These are phyloP conservation scores for Dipteronia dyeriana DNA, from an alignment of 345 rosid species.

Conservation along the genomic window DNA sequence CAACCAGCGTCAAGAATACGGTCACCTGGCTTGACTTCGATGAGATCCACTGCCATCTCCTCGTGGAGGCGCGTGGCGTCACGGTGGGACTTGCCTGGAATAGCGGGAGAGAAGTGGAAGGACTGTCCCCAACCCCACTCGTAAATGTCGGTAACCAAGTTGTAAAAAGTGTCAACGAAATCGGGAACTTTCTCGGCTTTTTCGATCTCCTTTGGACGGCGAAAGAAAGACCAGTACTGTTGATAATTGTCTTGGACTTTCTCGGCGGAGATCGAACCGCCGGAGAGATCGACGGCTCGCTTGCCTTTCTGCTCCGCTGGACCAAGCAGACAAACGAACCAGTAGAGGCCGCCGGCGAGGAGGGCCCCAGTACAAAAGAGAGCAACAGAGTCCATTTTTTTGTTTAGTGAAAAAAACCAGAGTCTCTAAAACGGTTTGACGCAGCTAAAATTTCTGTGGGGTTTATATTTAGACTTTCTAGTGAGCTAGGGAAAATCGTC, in stretches of 20 bases:
- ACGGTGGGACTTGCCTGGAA: slow-evolving; percentile 75
- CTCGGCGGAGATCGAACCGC: slow-evolving; percentile 91
- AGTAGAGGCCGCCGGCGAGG: slow-evolving; percentile 69
- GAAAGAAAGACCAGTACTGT: slow-evolving; percentile 86
- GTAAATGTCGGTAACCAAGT: slow-evolving; percentile 90
- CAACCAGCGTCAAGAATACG: slow-evolving; percentile 88
- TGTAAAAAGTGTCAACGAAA: slow-evolving; percentile 93
- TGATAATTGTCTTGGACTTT: slow-evolving; percentile 75
- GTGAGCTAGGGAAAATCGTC: too few species aligned
- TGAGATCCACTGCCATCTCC: slow-evolving; percentile 83
- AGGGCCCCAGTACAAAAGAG: slow-evolving; percentile 73
- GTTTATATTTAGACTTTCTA: too few species aligned
- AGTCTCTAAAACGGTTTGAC: too few species aligned
- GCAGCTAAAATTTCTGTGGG: too few species aligned
- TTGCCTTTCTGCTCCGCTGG: slow-evolving; percentile 84
- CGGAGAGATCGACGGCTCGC: slow-evolving; percentile 74
- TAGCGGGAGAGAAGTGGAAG: slow-evolving; percentile 90
- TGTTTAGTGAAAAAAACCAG: background rate
- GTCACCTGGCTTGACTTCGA: slow-evolving; percentile 54
- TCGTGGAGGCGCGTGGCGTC: slow-evolving; percentile 90
- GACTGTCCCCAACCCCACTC: slow-evolving; percentile 99
- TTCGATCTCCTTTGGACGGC: slow-evolving; percentile 84
- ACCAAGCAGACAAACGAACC: slow-evolving; percentile 89
- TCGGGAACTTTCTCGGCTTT: slow-evolving; percentile 80
- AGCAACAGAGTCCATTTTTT: slow-evolving; percentile 56